Evolutionary conservation across 2,329 filamentous ascomycete genomes (phyloP), one percentile per base, ranked within the genome.

Genomic region (Botrytis squamosa): DNA sequence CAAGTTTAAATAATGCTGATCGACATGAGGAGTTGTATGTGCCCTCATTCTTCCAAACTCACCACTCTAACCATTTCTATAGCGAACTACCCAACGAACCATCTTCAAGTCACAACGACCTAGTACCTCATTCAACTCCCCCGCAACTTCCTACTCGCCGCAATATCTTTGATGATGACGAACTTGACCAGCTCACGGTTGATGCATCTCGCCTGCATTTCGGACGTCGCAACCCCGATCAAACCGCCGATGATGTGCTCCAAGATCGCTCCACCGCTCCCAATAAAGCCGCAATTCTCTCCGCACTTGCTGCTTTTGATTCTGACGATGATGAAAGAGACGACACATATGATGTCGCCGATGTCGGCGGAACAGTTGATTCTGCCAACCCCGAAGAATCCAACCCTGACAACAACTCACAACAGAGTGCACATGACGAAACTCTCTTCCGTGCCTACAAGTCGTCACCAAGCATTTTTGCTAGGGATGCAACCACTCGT

Each of bases 301-400:
- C 95, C 4, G 95, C 95, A 0, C 88, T 98, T 3, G 93, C 94
- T 25, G 88, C 92, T 0, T 98, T 98, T 77, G 95, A 98, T 83
- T 92, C 91, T 0, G 95, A 98, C 78, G 96, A 98, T 77, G 96
- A 99, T 81, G 96, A 99, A 84, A 89, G 94, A 52, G 96, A 99
- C 82, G 96, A 99, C 81, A 98, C 95, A 0, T 99, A 99, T 81
- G 96, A 99, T 79, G 90, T 91, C 2, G 93, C 90, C 68, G 96
- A 98, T 80, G 94, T 98, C 3, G 96, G 96, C 52, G 95, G 95
- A 36, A 93, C 93, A 0, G 90, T 98, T 4, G 94, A 97, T 78
- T 86, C 87, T 29, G 85, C 84, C 1, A 83, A 88, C 9, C 86
- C 89, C n/a, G 85, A 87, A 52, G 79, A 80, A 63, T 78, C 77